Base-by-base conservation (phyloP, 495 filamentous ascomycete genomes). In the Mycothermus thermophilus region DNA sequence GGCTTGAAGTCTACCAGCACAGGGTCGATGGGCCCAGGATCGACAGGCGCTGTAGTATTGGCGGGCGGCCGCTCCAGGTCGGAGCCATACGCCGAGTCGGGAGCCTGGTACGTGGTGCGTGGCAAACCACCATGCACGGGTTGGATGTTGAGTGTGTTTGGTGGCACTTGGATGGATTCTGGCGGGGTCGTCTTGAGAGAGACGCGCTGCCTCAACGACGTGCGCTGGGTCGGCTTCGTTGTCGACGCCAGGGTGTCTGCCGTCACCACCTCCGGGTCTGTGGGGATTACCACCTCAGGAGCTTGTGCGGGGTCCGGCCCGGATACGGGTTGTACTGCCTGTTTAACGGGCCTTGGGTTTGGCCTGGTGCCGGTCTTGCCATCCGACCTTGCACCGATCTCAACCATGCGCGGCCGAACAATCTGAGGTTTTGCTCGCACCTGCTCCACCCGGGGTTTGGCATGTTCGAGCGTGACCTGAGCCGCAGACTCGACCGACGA, bases 31-130 rank as follows among this genome's bases (percentile, higher is more conserved):
- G n/a, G n/a, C n/a, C n/a, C n/a, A n/a, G n/a, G n/a, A n/a, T n/a
- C n/a, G n/a, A n/a, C n/a, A n/a, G 48, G 50, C 6, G 46, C 47
- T 26, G 51, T 52, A 8, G 55, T 57, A 32, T 50, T 38, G 20
- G 52, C 41, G 3, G 50, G 44, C 2, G 42, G 42, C 15, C 56
- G 57, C 34, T 72, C 68, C 32, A 62, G 52, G 37, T 67, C 62
- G 9, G 67, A 72, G 11, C 57, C 65, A 32, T 72, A 71, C 1
- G 67, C 68, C 6, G 68, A 70, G 31, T 70, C 64, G 0, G 63
- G 52, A 9, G 55, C 57, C 26, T 60, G 63, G 35, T 59, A n/a
- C n/a, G n/a, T n/a, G n/a, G n/a, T n/a, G n/a, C n/a, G n/a, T n/a
- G n/a, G n/a, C n/a, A n/a, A n/a, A n/a, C n/a, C n/a, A n/a, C n/a